phyloP scores from a whole-genome alignment of 768 basidiomycete genomes.

The Coprinopsis sp. region DNA sequence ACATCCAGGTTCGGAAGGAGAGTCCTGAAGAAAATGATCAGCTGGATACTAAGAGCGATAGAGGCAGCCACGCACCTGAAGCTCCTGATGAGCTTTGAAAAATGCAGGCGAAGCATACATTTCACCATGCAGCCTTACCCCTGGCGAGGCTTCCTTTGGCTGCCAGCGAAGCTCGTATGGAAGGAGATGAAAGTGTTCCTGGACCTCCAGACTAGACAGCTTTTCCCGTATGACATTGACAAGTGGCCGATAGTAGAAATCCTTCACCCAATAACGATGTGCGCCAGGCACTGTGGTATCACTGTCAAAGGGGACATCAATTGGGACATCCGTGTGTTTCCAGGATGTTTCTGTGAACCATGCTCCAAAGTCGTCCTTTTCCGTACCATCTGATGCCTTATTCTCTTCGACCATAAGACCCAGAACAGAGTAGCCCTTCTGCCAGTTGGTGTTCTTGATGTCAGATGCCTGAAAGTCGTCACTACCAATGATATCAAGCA shows the following conservation, averaged over 20 bases:
- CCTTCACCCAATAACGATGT: background rate
- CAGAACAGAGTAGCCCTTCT: too few relatives aligned
- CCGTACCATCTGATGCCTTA: too few relatives aligned
- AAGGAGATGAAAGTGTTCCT: slow-evolving; percentile 13
- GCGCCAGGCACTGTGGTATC: background rate
- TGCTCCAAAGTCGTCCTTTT: too few relatives aligned
- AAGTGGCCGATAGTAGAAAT: slow-evolving; percentile 6
- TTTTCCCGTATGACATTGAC: background rate
- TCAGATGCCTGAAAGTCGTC: too few relatives aligned
- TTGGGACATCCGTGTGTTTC: too few relatives aligned
- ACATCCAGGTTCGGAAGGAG: slow-evolving; percentile 2
- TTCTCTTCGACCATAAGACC: too few relatives aligned
- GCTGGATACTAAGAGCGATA: background rate
- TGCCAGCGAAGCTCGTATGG: slow-evolving; percentile 13
- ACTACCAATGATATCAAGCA: too few relatives aligned
- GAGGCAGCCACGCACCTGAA: background rate
- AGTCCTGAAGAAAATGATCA: background rate
- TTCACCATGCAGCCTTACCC: slow-evolving; percentile 15
- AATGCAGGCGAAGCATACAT: slow-evolving; percentile 18
- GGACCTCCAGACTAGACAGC: background rate
- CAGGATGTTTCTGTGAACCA: too few relatives aligned
- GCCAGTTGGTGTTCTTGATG: too few relatives aligned
- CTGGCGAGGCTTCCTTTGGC: background rate
- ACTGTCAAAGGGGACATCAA: slow-evolving; percentile 1
- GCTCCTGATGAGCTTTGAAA: slow-evolving; percentile 13